A percentile compares a stretch with the other conserved stretches of the same genome.
These are phyloP conservation scores for Tetradesmus lagerheimii DNA, from an alignment of 139 green algal species.

Conservation along the genomic window DNA sequence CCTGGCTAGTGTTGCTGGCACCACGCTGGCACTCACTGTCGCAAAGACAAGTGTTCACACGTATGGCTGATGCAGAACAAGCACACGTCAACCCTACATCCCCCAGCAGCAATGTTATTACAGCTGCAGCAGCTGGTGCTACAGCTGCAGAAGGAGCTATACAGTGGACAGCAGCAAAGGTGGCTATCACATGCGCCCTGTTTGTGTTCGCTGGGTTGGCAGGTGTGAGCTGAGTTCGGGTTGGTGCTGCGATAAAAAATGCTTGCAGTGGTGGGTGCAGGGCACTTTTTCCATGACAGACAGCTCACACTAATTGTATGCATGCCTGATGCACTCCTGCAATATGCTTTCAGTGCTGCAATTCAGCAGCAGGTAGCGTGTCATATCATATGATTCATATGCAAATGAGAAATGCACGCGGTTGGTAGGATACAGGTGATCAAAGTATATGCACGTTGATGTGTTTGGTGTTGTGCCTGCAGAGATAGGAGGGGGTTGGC, in stretches of 20 bases:
- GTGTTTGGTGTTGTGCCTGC: slow-evolving; percentile 5
- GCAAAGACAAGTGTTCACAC: neutral
- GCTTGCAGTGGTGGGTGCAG: too few relatives aligned
- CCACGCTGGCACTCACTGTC: neutral
- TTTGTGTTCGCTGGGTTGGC: slow-evolving; percentile 64
- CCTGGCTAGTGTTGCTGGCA: neutral
- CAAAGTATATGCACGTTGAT: neutral
- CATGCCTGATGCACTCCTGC: neutral
- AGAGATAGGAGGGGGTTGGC: slow-evolving; percentile 91
- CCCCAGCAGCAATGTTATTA: neutral
- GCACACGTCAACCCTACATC: neutral
- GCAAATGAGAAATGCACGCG: neutral
- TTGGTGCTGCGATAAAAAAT: neutral
- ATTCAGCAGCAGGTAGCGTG: too few relatives aligned
- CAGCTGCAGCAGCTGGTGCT: neutral
- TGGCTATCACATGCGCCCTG: slow-evolving; percentile 53
- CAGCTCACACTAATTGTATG: too few relatives aligned
- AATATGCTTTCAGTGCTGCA: too few relatives aligned
- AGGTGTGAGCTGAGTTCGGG: slow-evolving; percentile 1
- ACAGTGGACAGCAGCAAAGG: slow-evolving; percentile 57
- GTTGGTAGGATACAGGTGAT: neutral
- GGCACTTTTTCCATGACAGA: too few relatives aligned
- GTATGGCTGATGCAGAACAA: neutral
- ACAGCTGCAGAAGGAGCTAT: slow-evolving; percentile 36
- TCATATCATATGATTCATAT: too few relatives aligned